Base-by-base conservation (phyloP, 2,329 filamentous ascomycete genomes). In the Exophiala xenobiotica region DNA sequence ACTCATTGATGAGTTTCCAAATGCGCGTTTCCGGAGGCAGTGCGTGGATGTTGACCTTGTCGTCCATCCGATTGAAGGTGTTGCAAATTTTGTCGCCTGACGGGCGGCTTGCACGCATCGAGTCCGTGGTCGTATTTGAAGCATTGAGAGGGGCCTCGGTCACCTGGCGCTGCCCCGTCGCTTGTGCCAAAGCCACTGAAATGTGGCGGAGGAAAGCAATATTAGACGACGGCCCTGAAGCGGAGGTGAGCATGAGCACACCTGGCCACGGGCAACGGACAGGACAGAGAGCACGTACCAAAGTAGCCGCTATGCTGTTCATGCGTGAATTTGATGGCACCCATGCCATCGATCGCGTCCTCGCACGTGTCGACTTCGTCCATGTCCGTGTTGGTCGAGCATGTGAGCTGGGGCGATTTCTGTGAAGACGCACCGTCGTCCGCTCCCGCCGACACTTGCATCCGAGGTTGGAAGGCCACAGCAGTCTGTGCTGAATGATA, bases 121-220 rank as follows among this genome's bases (percentile, higher is more conserved):
- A 54, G n/a, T n/a, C 51, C 41, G n/a, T 45, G 44, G 11, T 35
- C 31, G 46, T 29, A 42, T 37, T 33, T 18, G 40, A 33, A 18
- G 22, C 20, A 22, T 41, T 16, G 8, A 35, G 6, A 12, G 14
- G 7, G 18, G 45, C n/a, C 7, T 12, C 5, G 26, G 19, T 14
- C 29, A 37, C 37, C n/a, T 29, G 38, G 16, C 46, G 39, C 4
- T 38, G 42, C 19, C 29, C 8, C 16, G 46, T 56, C 38, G 42
- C 29, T 24, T 44, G 48, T 22, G 58, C 56, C 22, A 68, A 58
- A 9, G 68, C 63, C 24, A 63, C 61, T 14, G 68, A 66, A 18
- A 74, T 66, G 26, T 69, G 65, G 3, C 68, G 63, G 6, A 66
- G 64, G 49, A 74, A 71, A 8, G 69, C 67, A 43, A 73, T 72